A percentile compares a stretch with the other conserved stretches of the same genome.
phyloP scores from a whole-genome alignment of 2,329 filamentous ascomycete genomes.

The Shiraia sp. region DNA sequence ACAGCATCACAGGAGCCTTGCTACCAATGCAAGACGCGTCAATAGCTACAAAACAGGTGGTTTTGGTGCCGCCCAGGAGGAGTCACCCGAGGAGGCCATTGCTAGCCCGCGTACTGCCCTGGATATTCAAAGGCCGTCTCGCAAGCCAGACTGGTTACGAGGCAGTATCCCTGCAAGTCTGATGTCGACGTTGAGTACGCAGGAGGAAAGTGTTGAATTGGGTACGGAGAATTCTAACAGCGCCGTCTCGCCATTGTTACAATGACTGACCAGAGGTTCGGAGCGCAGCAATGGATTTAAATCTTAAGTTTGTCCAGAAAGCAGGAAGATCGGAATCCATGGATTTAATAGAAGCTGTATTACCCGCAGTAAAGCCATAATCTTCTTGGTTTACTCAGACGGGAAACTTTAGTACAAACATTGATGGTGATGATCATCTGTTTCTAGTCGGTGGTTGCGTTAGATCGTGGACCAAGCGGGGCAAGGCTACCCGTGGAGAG shows the following conservation, averaged over 20 bases:
- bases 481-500: slow-evolving; percentile 1
- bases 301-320: too few relatives aligned
- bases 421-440: background rate
- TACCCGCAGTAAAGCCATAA: too few relatives aligned
- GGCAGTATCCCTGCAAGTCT: slow-evolving; percentile 20
- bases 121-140: slow-evolving; percentile 7
- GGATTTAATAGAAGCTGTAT: too few relatives aligned
- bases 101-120: slow-evolving; percentile 5
- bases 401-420: too few relatives aligned
- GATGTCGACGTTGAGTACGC: slow-evolving; percentile 22
- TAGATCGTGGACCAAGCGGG: background rate
- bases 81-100: background rate
- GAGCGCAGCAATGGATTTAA: background rate
- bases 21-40: slow-evolving; percentile 4
- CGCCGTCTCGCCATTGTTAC: background rate
- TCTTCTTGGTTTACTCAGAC: too few relatives aligned
- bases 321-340: too few relatives aligned
- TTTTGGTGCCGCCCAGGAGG: slow-evolving; percentile 8
- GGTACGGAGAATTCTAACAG: slow-evolving; percentile 2
- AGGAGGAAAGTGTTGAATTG: slow-evolving; percentile 6
- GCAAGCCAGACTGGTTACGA: slow-evolving; percentile 29
- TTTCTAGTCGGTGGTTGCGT: background rate
- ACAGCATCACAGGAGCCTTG: slow-evolving; percentile 24
- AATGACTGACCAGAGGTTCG: background rate
- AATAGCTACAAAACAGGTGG: background rate